Evolutionary conservation across 805 yeast species (phyloP).

Genomic region (Dipodascopsis tothii): DNA sequence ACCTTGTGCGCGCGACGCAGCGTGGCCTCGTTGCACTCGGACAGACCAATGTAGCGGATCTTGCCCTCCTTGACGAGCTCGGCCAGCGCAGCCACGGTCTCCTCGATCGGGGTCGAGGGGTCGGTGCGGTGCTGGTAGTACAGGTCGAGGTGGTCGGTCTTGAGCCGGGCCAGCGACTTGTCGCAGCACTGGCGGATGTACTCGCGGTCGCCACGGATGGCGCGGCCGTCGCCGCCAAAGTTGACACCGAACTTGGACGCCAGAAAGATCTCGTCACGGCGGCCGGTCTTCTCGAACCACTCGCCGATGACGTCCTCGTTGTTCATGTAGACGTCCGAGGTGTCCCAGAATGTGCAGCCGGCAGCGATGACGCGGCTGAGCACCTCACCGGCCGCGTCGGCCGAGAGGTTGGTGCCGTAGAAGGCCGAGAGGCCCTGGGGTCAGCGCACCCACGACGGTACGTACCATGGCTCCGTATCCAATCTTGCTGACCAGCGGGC

Average conservation of each 20-base stretch:
- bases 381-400: conserved; percentile 2
- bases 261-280: conserved; percentile 45
- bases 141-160: neutral
- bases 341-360: conserved; percentile 6
- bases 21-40: conserved; percentile 61
- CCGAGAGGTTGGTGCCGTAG: conserved; percentile 1
- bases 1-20: conserved; percentile 49
- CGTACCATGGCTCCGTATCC: conserved; percentile 9
- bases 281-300: conserved; percentile 13
- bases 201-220: neutral
- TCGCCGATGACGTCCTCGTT: conserved; percentile 6
- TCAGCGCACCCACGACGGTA: neutral
- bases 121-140: conserved; percentile 1
- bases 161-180: neutral
- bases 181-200: neutral
- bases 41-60: conserved; percentile 20
- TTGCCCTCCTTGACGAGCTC: conserved; percentile 1
- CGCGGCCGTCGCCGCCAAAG: conserved; percentile 1
- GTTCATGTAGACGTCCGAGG: neutral
- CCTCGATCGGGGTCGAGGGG: neutral
- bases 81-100: neutral
- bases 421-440: conserved; percentile 3
- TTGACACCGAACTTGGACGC: conserved; percentile 56
- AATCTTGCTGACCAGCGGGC: conserved; percentile 2
- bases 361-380: conserved; percentile 1